A percentile compares a stretch with the other conserved stretches of the same genome.
phyloP scores from a whole-genome alignment of 768 basidiomycete species.

The Porpolomopsis calyptriformis region DNA sequence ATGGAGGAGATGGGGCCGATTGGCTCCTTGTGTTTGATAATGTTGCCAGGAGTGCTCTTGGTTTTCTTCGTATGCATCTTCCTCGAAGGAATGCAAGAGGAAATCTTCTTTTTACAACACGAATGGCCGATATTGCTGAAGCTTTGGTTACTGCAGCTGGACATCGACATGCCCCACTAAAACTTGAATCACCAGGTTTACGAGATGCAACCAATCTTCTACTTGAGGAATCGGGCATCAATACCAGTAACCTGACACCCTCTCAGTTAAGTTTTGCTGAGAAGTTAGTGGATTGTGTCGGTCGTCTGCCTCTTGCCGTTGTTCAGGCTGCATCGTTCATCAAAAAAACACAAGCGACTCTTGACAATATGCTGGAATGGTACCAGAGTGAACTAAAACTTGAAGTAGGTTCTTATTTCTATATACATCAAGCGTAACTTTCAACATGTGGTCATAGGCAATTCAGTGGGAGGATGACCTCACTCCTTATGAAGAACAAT shows the following conservation, averaged over 20 bases:
- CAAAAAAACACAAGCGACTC: background rate
- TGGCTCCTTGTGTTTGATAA: slow-evolving; percentile 3
- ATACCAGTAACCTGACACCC: no score
- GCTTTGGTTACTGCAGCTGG: background rate
- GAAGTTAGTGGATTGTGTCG: no score
- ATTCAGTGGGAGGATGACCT: no score
- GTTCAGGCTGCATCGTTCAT: no score
- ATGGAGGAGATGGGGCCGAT: background rate
- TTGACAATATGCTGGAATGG: no score
- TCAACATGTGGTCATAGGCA: background rate
- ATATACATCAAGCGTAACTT: background rate
- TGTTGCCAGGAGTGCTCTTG: background rate
- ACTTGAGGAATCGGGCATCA: background rate
- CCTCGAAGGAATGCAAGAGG: background rate
- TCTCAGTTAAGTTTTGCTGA: no score
- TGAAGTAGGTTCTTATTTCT: background rate
- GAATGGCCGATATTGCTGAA: background rate
- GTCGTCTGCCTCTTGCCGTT: no score
- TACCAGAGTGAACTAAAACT: no score
- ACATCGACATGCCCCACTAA: background rate
- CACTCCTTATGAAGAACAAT: background rate
- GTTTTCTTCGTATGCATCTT: background rate
- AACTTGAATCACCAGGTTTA: background rate
- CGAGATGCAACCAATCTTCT: background rate
- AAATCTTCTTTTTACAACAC: background rate